phyloP scores from a whole-genome alignment of 768 basidiomycete genomes.

The Tricholoma matsutake region DNA sequence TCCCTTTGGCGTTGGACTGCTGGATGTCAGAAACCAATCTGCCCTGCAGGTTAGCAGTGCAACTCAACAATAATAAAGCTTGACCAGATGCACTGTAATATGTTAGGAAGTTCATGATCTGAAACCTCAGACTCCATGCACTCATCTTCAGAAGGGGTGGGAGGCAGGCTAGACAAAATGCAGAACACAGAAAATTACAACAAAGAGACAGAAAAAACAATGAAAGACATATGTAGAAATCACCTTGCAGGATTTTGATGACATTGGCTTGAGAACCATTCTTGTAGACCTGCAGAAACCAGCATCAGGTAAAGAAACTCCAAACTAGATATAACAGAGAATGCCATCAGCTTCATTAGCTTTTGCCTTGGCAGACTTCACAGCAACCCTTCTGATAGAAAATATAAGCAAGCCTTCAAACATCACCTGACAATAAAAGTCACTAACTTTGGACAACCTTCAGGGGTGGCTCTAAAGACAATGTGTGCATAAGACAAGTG shows the following conservation, averaged over 20 bases:
- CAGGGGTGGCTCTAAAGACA: too few relatives aligned
- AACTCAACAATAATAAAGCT: background rate
- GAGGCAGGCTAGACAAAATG: background rate
- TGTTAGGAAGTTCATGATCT: background rate
- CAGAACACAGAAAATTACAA: too few relatives aligned
- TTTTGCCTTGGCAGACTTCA: background rate
- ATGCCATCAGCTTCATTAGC: background rate
- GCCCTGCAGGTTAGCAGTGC: background rate
- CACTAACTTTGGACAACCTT: too few relatives aligned
- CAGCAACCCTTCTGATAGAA: background rate
- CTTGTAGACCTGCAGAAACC: background rate
- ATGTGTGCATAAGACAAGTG: background rate
- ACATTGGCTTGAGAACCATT: background rate
- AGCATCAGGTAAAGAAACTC: background rate
- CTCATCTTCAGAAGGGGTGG: background rate
- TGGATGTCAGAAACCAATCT: background rate
- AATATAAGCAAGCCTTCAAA: background rate
- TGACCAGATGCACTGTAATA: background rate
- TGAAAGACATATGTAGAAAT: background rate
- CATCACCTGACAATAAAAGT: background rate
- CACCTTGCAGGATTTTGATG: background rate
- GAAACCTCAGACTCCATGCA: background rate
- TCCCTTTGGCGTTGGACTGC: background rate
- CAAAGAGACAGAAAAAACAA: too few relatives aligned
- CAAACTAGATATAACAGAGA: background rate